Evolutionary conservation across 192 early-diverging fungal genomes (phyloP), one percentile per base, ranked within the genome.

Genomic region (Coemansia biformis): DNA sequence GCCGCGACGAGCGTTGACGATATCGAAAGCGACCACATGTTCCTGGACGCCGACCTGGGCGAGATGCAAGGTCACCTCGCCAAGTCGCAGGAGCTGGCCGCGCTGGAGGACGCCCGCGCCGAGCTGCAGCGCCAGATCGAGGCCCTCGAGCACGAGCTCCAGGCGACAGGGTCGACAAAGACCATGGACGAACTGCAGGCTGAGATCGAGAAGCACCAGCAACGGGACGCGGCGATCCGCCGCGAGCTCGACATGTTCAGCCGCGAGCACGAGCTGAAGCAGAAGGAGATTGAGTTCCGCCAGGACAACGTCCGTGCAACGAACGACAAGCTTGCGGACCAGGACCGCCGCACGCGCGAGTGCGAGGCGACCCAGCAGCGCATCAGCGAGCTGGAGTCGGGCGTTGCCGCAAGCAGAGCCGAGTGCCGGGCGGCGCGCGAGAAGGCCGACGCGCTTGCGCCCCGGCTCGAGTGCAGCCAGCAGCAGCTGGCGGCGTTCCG

Each of bases 161-260:
- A 43, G 12, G 46, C 51, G 1, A 57, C 83, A 1, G 85, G 83
- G 0, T 85, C 84, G 1, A 74, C 67, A 11, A 81, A 80, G 50
- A 88, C 86, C 5, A 48, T 80, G 17, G 80, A 83, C 4, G 85
- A 92, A 19, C 71, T 81, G 28, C 83, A 86, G 53, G 57, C 51
- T 9, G 84, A 89, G 36, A 57, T 82, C 8, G 71, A 75, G 4
- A 31, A 38, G 1, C 48, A 81, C 6, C 72, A 78, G 42, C 17
- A 34, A 0, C 54, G 70, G 11, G 56, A 78, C 38, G 58, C 54
- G 12, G 34, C 43, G 7, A 40, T 86, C 10, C 63, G 81, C 12
- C 71, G 73, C 14, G 72, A 83, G 34, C 70, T 87, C 5, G 67
- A 79, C 9, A 57, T 76, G 15, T 45, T 79, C 44, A 73, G 69